These are phyloP conservation scores for Clitopilus passeckerianus DNA, from an alignment of 768 basidiomycete genomes.

Conservation along the genomic window DNA sequence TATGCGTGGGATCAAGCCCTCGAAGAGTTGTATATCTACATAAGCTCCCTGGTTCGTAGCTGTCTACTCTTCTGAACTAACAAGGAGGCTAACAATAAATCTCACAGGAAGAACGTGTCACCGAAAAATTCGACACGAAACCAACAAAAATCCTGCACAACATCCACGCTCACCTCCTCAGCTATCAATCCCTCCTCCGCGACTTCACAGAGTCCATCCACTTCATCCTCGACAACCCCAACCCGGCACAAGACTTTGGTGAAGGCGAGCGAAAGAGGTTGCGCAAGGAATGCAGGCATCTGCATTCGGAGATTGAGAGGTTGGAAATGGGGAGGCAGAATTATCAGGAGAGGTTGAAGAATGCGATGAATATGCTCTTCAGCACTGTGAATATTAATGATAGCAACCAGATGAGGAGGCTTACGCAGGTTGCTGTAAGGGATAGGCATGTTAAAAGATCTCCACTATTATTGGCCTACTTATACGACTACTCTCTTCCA, in stretches of 20 bases:
- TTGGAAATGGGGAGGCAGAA: constrained; percentile 29
- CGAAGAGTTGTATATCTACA: constrained; percentile 46
- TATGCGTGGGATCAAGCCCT: constrained; percentile 62
- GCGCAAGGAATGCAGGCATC: constrained; percentile 30
- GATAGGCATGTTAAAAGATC: constrained; percentile 39
- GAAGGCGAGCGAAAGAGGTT: constrained; percentile 14
- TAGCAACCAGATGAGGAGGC: constrained; percentile 41
- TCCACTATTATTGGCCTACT: too few species aligned
- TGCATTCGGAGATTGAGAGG: constrained; percentile 38
- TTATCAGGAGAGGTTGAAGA: constrained; percentile 31
- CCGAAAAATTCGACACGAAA: constrained; percentile 32
- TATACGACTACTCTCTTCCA: neutral
- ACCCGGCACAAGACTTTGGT: constrained; percentile 13
- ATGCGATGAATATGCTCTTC: constrained; percentile 48
- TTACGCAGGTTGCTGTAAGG: constrained; percentile 42
- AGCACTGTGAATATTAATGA: constrained; percentile 53
- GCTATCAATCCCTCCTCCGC: constrained; percentile 49
- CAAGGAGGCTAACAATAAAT: neutral
- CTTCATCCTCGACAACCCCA: constrained; percentile 44
- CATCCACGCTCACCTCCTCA: constrained; percentile 55
- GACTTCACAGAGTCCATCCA: constrained; percentile 48
- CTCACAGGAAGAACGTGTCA: constrained; percentile 44
- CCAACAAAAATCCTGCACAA: constrained; percentile 53
- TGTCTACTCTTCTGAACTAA: neutral
- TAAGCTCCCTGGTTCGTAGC: constrained; percentile 35